Evolutionary conservation across 2,329 filamentous ascomycete genomes (phyloP).

Genomic region (Microsporum ferrugineum): DNA sequence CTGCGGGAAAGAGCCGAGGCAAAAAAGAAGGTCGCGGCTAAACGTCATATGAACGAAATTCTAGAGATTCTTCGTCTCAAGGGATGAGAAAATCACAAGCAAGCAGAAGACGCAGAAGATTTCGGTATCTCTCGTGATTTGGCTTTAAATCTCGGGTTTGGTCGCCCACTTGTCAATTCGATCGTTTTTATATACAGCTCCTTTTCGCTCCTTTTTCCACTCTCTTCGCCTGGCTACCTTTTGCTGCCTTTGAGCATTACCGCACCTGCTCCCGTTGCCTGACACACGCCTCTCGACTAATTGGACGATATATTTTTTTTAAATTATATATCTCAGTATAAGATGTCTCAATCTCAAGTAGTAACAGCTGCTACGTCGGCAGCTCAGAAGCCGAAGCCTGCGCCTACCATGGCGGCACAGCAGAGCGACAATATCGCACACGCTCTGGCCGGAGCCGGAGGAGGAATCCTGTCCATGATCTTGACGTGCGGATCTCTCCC

Average conservation of each 20-base stretch:
- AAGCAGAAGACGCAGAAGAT: neutral
- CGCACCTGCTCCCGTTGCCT: neutral
- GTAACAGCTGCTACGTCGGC: constrained; percentile 12
- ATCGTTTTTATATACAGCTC: neutral
- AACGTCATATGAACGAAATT: neutral
- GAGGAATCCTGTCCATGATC: constrained; percentile 89
- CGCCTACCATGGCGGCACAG: constrained; percentile 53
- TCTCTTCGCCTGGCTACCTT: neutral
- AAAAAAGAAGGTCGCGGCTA: neutral
- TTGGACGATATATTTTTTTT: neutral
- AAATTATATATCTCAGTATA: neutral
- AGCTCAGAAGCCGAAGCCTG: constrained; percentile 29
- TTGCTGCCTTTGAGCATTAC: neutral
- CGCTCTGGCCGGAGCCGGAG: constrained; percentile 82
- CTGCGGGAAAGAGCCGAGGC: neutral
- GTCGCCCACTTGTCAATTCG: neutral
- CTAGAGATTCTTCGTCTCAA: neutral
- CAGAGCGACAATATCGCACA: constrained; percentile 96
- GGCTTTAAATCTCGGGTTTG: neutral
- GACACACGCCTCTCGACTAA: neutral
- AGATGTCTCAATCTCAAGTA: constrained; percentile 29
- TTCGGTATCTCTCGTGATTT: neutral
- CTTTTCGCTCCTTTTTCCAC: neutral
- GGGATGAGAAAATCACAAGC: constrained; percentile 1
- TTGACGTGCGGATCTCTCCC: constrained; percentile 48